Conservation (phyloP, 1,284 basidiomycete genomes). For the Cutaneotrichosporon dermatis region DNA sequence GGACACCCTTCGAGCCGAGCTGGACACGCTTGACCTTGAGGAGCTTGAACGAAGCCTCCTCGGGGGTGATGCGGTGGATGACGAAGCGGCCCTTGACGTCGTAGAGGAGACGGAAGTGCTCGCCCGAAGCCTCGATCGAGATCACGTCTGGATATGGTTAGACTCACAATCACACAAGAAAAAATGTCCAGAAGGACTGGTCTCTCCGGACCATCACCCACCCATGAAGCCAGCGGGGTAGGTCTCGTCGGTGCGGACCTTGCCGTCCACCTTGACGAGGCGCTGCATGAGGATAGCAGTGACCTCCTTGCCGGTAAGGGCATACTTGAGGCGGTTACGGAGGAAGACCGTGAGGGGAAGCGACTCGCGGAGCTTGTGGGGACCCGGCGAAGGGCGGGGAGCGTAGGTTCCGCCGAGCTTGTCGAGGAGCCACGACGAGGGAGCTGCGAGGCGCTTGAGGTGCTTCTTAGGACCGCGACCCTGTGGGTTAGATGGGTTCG, state of each 20-base stretch:
- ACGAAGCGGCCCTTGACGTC: conserved; percentile 99
- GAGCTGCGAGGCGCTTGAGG: conserved; percentile 94
- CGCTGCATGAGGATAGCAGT: conserved; percentile 92
- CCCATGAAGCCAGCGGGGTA: conserved; percentile 98
- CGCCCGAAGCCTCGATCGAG: conserved; percentile 95
- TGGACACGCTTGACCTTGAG: conserved; percentile 92
- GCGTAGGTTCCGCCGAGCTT: conserved; percentile 98
- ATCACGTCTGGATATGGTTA: conserved; percentile 69
- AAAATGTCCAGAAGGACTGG: conserved; percentile 6
- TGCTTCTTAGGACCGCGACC: conserved; percentile 99
- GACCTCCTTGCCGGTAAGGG: conserved; percentile 93
- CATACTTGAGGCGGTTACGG: conserved; percentile 99
- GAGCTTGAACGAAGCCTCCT: conserved; percentile 98
- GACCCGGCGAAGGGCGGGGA: conserved; percentile 93
- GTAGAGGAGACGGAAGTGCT: conserved; percentile 99
- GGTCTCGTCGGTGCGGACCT: conserved; percentile 96
- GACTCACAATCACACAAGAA: not conserved
- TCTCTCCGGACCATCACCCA: conserved; percentile 49
- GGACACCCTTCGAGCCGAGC: conserved; percentile 89
- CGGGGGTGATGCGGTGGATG: conserved; percentile 97
- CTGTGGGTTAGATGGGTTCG: conserved; percentile 49
- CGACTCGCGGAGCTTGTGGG: conserved; percentile 97
- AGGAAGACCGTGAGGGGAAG: conserved; percentile 93
- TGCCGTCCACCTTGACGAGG: conserved; percentile 96
- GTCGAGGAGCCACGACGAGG: conserved; percentile 99